phyloP scores from a whole-genome alignment of 2,329 filamentous ascomycete genomes.

The Sarocladium brachiariae region DNA sequence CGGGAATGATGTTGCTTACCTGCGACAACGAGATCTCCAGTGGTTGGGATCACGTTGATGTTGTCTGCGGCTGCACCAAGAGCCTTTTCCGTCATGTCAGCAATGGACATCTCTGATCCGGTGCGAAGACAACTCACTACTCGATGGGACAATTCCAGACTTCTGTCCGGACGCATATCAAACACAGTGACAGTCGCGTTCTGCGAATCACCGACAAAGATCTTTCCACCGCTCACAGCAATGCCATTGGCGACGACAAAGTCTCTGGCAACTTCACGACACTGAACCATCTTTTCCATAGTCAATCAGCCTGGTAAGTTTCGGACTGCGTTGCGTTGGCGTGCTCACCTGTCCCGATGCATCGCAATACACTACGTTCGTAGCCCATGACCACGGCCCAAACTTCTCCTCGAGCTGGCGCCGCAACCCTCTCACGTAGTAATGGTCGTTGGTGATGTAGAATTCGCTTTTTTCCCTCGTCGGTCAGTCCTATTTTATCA shows the following conservation, averaged over 20 bases:
- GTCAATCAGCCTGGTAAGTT: too few species aligned
- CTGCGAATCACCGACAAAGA: constrained; percentile 1
- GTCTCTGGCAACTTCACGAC: not conserved
- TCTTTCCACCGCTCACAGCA: not conserved
- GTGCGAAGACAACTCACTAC: not conserved
- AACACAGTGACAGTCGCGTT: constrained; percentile 4
- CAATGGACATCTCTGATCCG: too few species aligned
- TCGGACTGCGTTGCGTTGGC: too few species aligned
- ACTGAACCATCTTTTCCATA: not conserved
- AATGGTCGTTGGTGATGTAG: constrained; percentile 6
- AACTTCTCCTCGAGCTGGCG: constrained; percentile 2
- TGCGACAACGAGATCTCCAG: constrained; percentile 2
- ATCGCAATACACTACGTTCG: constrained; percentile 5
- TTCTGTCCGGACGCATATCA: not conserved
- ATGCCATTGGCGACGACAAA: constrained; percentile 3
- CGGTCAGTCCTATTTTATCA: too few species aligned
- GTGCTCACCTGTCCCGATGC: not conserved
- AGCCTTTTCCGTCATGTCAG: too few species aligned
- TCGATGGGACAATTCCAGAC: not conserved
- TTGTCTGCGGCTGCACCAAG: constrained; percentile 5
- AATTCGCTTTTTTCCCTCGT: too few species aligned
- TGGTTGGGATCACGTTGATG: constrained; percentile 6
- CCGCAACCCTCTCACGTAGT: not conserved
- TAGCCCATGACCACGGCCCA: constrained; percentile 3
- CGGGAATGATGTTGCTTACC: not conserved